Evolutionary conservation across 163 green algal species (phyloP).

Genomic region (Botryococcus braunii): DNA sequence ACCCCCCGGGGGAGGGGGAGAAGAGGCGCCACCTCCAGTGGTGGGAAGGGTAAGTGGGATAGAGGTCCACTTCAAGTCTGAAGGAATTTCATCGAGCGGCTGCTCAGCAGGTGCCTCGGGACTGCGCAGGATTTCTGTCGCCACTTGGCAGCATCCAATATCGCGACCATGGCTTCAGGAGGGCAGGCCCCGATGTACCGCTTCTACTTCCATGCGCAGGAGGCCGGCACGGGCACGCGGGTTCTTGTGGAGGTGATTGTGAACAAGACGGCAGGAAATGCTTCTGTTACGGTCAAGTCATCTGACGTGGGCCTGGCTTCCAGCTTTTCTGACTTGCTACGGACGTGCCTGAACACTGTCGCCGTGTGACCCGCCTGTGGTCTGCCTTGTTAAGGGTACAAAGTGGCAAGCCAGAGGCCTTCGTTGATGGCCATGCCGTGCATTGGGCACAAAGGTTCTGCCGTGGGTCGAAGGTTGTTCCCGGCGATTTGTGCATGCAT

Average conservation of each 20-base stretch:
- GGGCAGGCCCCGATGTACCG: slow-evolving; percentile 48
- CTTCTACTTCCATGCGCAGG: slow-evolving; percentile 73
- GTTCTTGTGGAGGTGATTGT: slow-evolving; percentile 52
- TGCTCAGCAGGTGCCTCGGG: not conserved
- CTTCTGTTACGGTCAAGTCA: slow-evolving; percentile 22
- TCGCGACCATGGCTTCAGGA: slow-evolving; percentile 58
- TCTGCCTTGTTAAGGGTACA: no score
- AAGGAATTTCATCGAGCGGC: not conserved
- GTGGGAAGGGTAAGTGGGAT: no score
- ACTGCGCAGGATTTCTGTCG: slow-evolving; percentile 50
- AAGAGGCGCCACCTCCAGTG: not conserved
- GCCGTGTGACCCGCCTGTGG: not conserved
- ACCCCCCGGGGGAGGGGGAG: not conserved
- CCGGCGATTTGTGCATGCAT: no score
- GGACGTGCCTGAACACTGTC: not conserved
- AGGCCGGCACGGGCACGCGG: slow-evolving; percentile 15
- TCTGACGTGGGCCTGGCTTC: slow-evolving; percentile 3
- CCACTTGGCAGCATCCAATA: slow-evolving; percentile 50
- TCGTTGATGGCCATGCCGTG: no score
- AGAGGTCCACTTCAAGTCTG: not conserved
- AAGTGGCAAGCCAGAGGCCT: no score
- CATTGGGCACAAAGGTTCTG: no score
- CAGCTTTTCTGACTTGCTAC: slow-evolving; percentile 11
- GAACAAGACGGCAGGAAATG: slow-evolving; percentile 11
- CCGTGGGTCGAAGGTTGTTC: no score